Conservation (phyloP, 139 green algal species). For the Yamagishiella unicocca region DNA sequence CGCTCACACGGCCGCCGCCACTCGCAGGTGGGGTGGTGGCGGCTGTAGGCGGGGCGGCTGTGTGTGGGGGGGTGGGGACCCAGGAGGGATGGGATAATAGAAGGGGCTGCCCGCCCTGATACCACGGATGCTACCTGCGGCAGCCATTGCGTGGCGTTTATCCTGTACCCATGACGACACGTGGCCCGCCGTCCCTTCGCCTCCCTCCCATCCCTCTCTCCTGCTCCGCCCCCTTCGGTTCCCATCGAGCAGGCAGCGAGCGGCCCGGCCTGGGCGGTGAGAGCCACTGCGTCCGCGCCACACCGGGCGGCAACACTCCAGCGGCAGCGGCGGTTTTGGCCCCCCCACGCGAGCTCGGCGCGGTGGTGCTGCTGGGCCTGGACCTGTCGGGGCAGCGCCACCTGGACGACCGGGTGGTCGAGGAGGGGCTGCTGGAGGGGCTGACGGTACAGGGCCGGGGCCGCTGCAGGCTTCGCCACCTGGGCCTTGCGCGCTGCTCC, state of each 20-base stretch:
- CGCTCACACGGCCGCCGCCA: not conserved
- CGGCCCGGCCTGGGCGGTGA: not conserved
- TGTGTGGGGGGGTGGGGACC: too few relatives aligned
- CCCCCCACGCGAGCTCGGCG: too few relatives aligned
- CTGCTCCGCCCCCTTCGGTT: too few relatives aligned
- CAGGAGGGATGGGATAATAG: too few relatives aligned
- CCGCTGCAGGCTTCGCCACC: not conserved
- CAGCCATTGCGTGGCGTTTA: too few relatives aligned
- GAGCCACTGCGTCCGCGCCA: not conserved
- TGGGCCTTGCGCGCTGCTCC: slow-evolving; percentile 4
- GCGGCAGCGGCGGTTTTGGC: not conserved
- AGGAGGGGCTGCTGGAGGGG: slow-evolving; percentile 11
- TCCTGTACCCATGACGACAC: too few relatives aligned
- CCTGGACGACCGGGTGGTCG: slow-evolving; percentile 13
- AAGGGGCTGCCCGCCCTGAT: too few relatives aligned
- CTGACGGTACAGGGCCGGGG: slow-evolving; percentile 6
- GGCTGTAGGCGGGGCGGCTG: too few relatives aligned
- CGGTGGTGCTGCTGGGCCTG: slow-evolving; percentile 8
- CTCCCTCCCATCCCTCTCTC: too few relatives aligned
- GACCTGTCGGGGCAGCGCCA: slow-evolving; percentile 12
- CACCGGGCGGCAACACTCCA: not conserved
- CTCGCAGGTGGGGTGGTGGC: not conserved
- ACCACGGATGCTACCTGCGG: too few relatives aligned
- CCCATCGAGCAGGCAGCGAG: not conserved
- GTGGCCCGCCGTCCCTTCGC: too few relatives aligned